Evolutionary conservation across 1,284 basidiomycete species (phyloP), one percentile per base, ranked within the genome.

Genomic region (Boletellus dicymbophilus): DNA sequence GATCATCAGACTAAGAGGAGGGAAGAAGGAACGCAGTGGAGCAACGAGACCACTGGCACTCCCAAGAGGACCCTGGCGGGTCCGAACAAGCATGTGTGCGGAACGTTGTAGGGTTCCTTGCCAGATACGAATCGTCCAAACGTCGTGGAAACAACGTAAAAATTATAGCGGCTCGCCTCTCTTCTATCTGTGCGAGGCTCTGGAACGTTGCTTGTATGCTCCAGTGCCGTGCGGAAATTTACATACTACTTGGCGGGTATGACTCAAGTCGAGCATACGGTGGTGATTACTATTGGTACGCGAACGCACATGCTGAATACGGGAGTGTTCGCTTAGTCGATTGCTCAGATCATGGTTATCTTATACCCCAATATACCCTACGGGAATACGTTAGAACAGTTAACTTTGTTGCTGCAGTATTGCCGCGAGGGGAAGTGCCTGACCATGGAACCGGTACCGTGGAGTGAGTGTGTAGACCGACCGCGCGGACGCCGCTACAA

Each of bases 381-480:
- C 20, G 38, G 43, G 31, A 37, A 44, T 56, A 44, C 23, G 46
- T 62, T 44, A 58, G 27, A 44, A 36, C 18, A 44, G 39, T 37
- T 6, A 43, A 46, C 27, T 39, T 46, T 48, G 46, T 54, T 42
- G 39, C 52, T 46, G 27, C 15, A 45, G 23, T 37, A 44, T 46
- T n/a, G n/a, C 58, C 62, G 63, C 54, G 58, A 58, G 49, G 42
- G 42, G 20, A 40, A 37, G 58, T 68, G 31, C 46, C 59, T 53
- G 46, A 36, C 25, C 21, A 44, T 38, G 52, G 57, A 44, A 63
- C 67, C 66, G 41, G 48, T 41, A 53, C 45, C 48, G 34, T 65
- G 66, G 63, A 68, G 67, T 65, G 52, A 55, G 61, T 38, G n/a
- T n/a, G n/a, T n/a, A n/a, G n/a, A n/a, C n/a, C 46, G 41, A 36